Conservation (phyloP, 768 basidiomycete genomes). For the Amanita phalloides region DNA sequence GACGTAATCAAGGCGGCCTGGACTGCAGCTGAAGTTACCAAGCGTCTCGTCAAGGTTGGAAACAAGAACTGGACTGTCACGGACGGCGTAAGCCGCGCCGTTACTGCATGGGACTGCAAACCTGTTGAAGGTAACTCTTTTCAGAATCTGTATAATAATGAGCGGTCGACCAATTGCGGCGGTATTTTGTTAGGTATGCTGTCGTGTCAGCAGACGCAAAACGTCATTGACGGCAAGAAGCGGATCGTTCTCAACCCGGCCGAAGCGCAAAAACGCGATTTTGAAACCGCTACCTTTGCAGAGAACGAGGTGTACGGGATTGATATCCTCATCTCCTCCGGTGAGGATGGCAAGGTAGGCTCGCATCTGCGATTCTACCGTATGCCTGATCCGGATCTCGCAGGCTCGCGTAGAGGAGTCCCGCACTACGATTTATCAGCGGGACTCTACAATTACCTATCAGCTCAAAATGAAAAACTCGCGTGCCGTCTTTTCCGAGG, state of each 20-base stretch:
- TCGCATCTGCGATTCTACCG: not conserved
- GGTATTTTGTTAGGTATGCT: slow-evolving; percentile 60
- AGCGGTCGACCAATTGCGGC: slow-evolving; percentile 2
- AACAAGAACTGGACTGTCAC: slow-evolving; percentile 95
- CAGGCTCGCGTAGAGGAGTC: slow-evolving; percentile 87
- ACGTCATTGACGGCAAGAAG: slow-evolving; percentile 94
- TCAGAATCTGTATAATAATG: slow-evolving; percentile 1
- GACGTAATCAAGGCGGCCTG: slow-evolving; percentile 93
- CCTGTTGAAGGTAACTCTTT: slow-evolving; percentile 76
- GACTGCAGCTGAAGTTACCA: slow-evolving; percentile 84
- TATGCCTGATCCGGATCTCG: not conserved
- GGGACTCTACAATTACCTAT: slow-evolving; percentile 79
- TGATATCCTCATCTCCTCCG: slow-evolving; percentile 81
- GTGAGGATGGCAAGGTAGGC: slow-evolving; percentile 82
- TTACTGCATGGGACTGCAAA: slow-evolving; percentile 72
- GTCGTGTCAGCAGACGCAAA: slow-evolving; percentile 89
- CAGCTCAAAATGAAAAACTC: slow-evolving; percentile 98
- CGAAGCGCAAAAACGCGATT: slow-evolving; percentile 75
- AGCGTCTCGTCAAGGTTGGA: slow-evolving; percentile 85
- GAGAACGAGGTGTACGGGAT: slow-evolving; percentile 95
- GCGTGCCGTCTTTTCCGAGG: slow-evolving; percentile 92
- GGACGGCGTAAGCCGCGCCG: slow-evolving; percentile 67
- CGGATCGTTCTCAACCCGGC: slow-evolving; percentile 86
- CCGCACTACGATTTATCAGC: slow-evolving; percentile 88
- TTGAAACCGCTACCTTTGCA: slow-evolving; percentile 76